Percentiles rank a stretch among this genome's conserved stretches.
phyloP scores from a whole-genome alignment of 345 rosid species.

The Rhodomyrtus tomentosa region DNA sequence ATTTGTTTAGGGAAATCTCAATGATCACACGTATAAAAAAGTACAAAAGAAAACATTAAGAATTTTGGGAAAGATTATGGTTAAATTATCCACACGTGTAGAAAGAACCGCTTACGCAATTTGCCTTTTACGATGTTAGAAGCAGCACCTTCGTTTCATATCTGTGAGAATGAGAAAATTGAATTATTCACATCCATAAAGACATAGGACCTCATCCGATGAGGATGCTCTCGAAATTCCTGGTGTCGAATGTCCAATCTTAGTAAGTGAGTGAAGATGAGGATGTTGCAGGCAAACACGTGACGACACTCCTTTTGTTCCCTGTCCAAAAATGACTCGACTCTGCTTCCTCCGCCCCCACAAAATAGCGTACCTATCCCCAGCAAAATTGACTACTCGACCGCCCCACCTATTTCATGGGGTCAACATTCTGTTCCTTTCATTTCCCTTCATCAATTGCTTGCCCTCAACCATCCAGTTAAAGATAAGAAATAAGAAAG shows the following conservation, averaged over 20 bases:
- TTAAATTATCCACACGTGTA: neutral
- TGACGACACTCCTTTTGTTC: conserved; percentile 4
- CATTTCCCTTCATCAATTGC: neutral
- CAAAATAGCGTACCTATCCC: conserved; percentile 29
- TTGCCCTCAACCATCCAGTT: neutral
- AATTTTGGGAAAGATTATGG: neutral
- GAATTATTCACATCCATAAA: neutral
- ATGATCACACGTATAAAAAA: neutral
- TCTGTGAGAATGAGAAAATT: neutral
- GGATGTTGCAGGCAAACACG: neutral
- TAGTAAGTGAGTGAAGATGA: too few relatives aligned
- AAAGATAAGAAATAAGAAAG: too few relatives aligned
- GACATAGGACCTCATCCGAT: neutral
- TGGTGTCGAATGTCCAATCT: neutral
- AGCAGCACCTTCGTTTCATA: neutral
- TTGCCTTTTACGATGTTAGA: neutral
- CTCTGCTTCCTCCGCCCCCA: neutral
- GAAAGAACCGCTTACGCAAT: neutral
- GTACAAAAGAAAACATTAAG: neutral
- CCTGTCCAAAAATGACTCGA: conserved; percentile 2
- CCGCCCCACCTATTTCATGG: conserved; percentile 5
- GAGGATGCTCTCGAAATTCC: neutral
- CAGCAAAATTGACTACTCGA: conserved; percentile 28
- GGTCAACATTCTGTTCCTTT: neutral
- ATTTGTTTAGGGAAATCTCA: neutral